phyloP scores from a whole-genome alignment of 2,329 filamentous ascomycete species.

The Lasiodiplodia citricola region DNA sequence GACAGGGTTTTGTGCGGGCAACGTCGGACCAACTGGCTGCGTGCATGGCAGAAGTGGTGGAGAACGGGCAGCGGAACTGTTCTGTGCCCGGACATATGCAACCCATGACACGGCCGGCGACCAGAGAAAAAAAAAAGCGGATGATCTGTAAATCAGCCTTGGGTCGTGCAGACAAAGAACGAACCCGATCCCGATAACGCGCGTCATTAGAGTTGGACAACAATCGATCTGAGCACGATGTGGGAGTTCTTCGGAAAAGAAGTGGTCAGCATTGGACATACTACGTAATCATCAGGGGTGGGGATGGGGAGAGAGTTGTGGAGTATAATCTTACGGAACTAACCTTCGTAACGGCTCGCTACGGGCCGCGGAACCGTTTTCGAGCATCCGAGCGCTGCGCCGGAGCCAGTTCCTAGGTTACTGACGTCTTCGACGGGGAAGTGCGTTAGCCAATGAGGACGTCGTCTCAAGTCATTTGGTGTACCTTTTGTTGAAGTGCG shows the following conservation, averaged over 20 bases:
- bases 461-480: too few relatives aligned
- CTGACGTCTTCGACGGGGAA: too few relatives aligned
- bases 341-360: background rate
- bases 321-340: background rate
- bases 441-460: too few relatives aligned
- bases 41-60: background rate
- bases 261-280: background rate
- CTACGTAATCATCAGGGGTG: background rate
- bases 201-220: background rate
- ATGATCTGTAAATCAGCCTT: background rate
- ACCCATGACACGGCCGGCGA: background rate
- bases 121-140: background rate
- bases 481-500: too few relatives aligned
- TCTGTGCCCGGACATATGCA: background rate
- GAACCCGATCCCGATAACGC: background rate
- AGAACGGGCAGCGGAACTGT: background rate
- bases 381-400: background rate
- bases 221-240: background rate
- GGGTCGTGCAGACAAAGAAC: background rate
- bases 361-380: background rate
- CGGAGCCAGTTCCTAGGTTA: too few relatives aligned
- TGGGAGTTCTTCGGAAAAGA: background rate
- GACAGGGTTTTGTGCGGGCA: background rate
- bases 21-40: background rate
- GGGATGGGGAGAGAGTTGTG: background rate